Conservation (phyloP, 768 basidiomycete species). For the Kwoniella heveanensis region DNA sequence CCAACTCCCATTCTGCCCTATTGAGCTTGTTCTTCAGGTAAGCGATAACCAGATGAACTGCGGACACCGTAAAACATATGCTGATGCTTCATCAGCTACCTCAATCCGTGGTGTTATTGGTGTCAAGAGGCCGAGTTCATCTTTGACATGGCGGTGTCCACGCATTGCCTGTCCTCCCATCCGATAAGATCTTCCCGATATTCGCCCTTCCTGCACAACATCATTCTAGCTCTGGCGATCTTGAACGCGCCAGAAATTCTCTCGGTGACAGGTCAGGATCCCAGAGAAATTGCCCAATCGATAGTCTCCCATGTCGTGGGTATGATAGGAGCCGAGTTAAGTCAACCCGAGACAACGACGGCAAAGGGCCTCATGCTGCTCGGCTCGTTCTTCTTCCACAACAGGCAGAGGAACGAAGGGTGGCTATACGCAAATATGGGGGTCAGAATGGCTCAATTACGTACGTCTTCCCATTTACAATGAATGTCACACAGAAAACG, state of each 20-base stretch:
- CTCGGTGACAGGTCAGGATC: neutral
- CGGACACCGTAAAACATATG: neutral
- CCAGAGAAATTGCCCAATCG: neutral
- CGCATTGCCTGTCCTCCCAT: neutral
- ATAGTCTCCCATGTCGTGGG: neutral
- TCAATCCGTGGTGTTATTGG: neutral
- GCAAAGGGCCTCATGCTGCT: neutral
- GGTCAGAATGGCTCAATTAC: neutral
- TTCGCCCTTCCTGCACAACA: conserved; percentile 15
- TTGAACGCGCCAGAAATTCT: neutral
- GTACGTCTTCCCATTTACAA: neutral
- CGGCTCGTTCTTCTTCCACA: conserved; percentile 1
- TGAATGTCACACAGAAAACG: neutral
- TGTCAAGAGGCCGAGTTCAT: neutral
- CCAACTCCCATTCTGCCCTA: neutral
- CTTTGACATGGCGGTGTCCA: neutral
- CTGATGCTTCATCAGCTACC: neutral
- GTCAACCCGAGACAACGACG: neutral
- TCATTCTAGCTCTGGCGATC: conserved; percentile 9
- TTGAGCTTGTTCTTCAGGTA: neutral
- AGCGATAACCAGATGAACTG: neutral
- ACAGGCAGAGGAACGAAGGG: neutral
- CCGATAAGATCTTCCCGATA: conserved; percentile 6
- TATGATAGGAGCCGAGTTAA: neutral
- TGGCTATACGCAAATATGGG: conserved; percentile 1